Base-by-base conservation (phyloP, 176 grass and related monocot species). In the Aechmea fasciata region DNA sequence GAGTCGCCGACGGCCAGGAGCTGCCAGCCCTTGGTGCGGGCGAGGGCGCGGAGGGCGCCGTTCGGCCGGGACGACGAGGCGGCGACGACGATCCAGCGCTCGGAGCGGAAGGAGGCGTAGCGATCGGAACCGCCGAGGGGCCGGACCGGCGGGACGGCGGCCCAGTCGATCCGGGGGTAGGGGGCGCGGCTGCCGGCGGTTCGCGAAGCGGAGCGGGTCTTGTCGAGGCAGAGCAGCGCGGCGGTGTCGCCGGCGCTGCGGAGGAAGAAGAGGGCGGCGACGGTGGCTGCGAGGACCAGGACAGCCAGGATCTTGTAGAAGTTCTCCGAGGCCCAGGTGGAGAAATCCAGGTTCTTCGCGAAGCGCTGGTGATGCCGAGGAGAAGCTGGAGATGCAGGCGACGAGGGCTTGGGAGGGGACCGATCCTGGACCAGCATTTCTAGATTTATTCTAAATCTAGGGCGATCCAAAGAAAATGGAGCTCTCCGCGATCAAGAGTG, bases 1-100 rank as follows among this genome's bases (percentile, higher is more conserved):
- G 95, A 99, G 69, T 99, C 85, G 24, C 95, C 95, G 7, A 99
- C 77, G 68, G 75, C 90, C 63, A 99, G 87, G 26, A 99, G 90
- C 77, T 99, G 95, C 95, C 95, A 99, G 0, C 90, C 87, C 80
- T 86, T 90, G 77, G 90, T 64, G 69, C 87, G 81, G 22, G 82
- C 49, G 19, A 99, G 85, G 13, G 82, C 89, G 11, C 79, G 82
- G 4, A 99, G 81, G 15, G 87, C 77, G 3, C 84, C 78, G 69
- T 77, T 88, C 48, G 90, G 95, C 64, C 87, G 62, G 33, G 33
- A 41, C 18, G 82, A 77, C 9, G 95, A 87, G 69, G 93, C 95
- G 53, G 95, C 87, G 18, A 99, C 90, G 1, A 99, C 75, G 77
- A 99, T 94, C 95, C 95, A 99, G 10, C 85, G 79, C 48, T 85